phyloP scores from a whole-genome alignment of 2,329 filamentous ascomycete species.

The Sclerotinia borealis region DNA sequence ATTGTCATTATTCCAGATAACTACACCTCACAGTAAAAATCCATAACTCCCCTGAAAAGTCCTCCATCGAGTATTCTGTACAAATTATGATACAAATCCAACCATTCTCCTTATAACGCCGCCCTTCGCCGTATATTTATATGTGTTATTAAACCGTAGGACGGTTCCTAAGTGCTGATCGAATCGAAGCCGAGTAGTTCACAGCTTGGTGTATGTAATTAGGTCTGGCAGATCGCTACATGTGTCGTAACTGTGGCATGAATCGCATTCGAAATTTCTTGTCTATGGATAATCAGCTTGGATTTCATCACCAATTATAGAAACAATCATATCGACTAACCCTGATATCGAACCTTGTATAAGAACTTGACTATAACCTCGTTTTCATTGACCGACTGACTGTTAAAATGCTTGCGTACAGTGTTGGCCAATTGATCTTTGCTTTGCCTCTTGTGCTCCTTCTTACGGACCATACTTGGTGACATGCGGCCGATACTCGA shows the following conservation, averaged over 20 bases:
- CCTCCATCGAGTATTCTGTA: not conserved
- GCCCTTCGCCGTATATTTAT: not conserved
- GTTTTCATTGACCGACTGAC: slow-evolving; percentile 70
- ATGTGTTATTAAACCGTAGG: slow-evolving; percentile 13
- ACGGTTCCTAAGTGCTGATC: not conserved
- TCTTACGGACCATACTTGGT: slow-evolving; percentile 67
- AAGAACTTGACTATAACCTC: slow-evolving; percentile 64
- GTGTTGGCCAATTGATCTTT: slow-evolving; percentile 66
- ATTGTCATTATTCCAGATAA: not conserved
- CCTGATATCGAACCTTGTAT: slow-evolving; percentile 34
- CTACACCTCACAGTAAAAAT: not conserved
- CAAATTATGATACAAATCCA: not conserved
- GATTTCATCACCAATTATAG: not conserved
- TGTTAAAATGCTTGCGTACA: slow-evolving; percentile 80
- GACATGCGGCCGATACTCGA: slow-evolving; percentile 65
- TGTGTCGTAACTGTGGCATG: slow-evolving; percentile 29
- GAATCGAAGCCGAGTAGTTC: slow-evolving; percentile 1
- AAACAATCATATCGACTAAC: slow-evolving; percentile 17
- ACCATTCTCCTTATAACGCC: not conserved
- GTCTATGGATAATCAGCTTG: slow-evolving; percentile 28
- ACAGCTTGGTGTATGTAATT: not conserved
- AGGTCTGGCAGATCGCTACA: not conserved
- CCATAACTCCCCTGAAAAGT: not conserved
- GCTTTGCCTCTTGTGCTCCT: slow-evolving; percentile 58
- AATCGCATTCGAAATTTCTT: slow-evolving; percentile 37